Base-by-base conservation (phyloP, 2,329 filamentous ascomycete species). In the Davidsoniella eucalypti region DNA sequence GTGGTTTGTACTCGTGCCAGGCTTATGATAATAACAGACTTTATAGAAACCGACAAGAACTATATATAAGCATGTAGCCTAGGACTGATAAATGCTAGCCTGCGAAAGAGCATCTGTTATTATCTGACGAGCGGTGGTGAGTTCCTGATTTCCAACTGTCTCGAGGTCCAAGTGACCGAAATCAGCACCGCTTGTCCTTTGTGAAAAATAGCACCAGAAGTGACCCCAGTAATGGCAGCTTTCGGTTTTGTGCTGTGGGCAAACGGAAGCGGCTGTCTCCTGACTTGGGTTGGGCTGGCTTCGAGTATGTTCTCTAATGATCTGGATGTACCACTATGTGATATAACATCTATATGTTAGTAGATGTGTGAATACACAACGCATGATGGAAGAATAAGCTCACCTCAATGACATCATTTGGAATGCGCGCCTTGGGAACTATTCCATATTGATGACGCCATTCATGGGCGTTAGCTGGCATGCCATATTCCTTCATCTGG, bases 361-460 rank as follows among this genome's bases (percentile, higher is more conserved):
- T 39, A 33, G 29, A 33, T 12, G 2, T 33, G 12, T 12, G 8
- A 10, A 9, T 12, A 33, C 12, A 33, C 18, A 17, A 33, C 29
- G 12, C 29, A 33, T 12, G 29, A 9, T 9, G 29, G 9, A 12
- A 33, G 12, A 5, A 33, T 33, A 4, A 17, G 62, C 69, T 59
- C 65, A 76, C 75, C 63, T 78, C 69, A 18, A 79, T 59, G 2
- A 80, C 59, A 56, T 80, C 77, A 12, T 66, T 56, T 0, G 72
- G 69, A 36, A 65, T 58, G 29, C 63, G 65, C 1, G 67, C 65
- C 61, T 74, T 76, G 4, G 70, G 67, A 2, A 64, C 64, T 26
- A 80, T 61, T 0, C 68, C 67, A 57, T 74, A 75, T 54, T 72
- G 65, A 54, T 76, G 69, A 21, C 64, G 59, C 75, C 75, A 80